Evolutionary conservation across 352 stramenopile genomes (phyloP), one percentile per base, ranked within the genome.

Genomic region (Phytophthora sojae): DNA sequence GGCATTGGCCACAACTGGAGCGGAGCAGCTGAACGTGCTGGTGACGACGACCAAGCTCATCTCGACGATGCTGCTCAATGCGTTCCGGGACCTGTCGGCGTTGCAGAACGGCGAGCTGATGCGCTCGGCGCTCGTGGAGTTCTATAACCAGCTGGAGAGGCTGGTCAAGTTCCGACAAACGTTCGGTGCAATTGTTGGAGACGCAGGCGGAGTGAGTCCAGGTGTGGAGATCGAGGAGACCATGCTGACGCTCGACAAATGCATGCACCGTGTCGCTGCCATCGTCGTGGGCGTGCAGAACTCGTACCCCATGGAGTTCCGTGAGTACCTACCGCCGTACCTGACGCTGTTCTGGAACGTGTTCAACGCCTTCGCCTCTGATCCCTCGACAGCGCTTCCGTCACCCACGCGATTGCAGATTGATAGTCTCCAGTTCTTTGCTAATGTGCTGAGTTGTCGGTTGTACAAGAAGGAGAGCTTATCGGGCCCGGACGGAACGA

Each of bases 291-390:
- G 69, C 7, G 67, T 93, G 8, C 89, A 96, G 59, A 90, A 93
- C 45, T 76, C 84, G 63, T 93, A 96, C 71, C 76, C 89, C 44
- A 88, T 96, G 64, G 89, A 95, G 76, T 96, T 95, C 61, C 88
- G 89, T 21, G 79, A 88, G 23, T 94, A 94, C 60, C 55, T 96
- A 52, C 37, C 82, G 57, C 79, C 82, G 61, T 94, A 90, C 63
- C 67, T 93, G 17, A 63, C 63, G 23, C 66, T 93, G 11, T 96
- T 93, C 47, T 94, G 85, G 85, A 82, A 82, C 39, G 63, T 89
- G 0, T 61, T 91, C 26, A 70, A 71, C 8, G 59, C 70, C 2
- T 83, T 80, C 21, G 61, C 68, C 42, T 60, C 53, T 1, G 4
- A 47, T 6, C 21, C 57, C 15, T 44, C 42, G 2, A 57, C 63